Evolutionary conservation across 192 early-diverging fungal genomes (phyloP).

Genomic region (Hyaloraphidium curvatum): DNA sequence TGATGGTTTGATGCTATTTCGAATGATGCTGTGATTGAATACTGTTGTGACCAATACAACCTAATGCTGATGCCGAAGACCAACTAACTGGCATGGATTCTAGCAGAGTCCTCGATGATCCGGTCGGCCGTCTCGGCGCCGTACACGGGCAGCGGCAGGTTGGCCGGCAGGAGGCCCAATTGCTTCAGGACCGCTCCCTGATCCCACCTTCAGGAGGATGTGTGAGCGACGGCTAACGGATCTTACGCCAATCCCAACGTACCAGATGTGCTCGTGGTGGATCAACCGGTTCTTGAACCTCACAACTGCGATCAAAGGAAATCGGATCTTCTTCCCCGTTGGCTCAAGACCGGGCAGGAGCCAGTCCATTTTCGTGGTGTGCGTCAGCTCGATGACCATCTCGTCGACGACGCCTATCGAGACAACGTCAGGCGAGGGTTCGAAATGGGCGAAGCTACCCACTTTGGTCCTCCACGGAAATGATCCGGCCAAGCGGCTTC

Average conservation of each 20-base stretch:
- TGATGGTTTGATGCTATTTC: too few species aligned
- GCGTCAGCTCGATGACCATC: not conserved
- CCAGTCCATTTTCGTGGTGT: not conserved
- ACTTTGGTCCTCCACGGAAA: not conserved
- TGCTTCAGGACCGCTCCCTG: constrained; percentile 3
- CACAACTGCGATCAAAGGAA: not conserved
- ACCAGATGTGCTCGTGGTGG: constrained; percentile 1
- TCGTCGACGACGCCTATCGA: not conserved
- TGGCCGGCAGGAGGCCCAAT: not conserved
- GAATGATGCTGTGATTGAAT: too few species aligned
- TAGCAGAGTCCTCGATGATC: not conserved
- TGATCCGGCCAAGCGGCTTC: not conserved
- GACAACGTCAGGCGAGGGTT: not conserved
- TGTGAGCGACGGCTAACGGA: not conserved
- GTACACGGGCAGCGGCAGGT: not conserved
- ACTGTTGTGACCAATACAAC: too few species aligned
- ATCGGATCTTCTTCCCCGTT: not conserved
- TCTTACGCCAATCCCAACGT: not conserved
- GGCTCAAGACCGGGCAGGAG: not conserved
- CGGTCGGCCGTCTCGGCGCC: not conserved
- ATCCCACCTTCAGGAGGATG: not conserved
- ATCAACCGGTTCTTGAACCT: constrained; percentile 1
- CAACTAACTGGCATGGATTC: too few species aligned
- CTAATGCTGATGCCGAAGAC: too few species aligned
- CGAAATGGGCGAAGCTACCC: not conserved